Evolutionary conservation across 2,329 filamentous ascomycete genomes (phyloP).

Genomic region (Penicillium crustosum): DNA sequence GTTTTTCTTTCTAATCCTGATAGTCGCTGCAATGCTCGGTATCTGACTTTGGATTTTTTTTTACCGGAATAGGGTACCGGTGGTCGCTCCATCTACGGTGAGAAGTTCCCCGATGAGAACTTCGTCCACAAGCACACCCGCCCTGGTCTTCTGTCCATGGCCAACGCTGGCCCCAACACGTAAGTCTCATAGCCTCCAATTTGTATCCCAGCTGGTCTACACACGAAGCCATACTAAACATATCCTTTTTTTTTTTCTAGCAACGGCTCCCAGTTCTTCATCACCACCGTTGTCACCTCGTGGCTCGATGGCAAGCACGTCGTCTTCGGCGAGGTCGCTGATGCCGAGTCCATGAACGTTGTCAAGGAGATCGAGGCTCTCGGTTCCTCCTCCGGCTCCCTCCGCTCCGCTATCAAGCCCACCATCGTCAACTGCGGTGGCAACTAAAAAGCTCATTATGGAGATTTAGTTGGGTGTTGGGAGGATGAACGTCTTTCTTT

Average conservation of each 20-base stretch:
- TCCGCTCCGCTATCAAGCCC: slow-evolving; percentile 55
- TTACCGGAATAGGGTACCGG: slow-evolving; percentile 67
- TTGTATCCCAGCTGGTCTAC: neutral
- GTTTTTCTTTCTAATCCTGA: slow-evolving; percentile 36
- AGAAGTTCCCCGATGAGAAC: slow-evolving; percentile 95
- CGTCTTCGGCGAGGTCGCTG: slow-evolving; percentile 65
- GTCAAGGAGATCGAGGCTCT: slow-evolving; percentile 61
- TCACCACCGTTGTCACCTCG: slow-evolving; percentile 66
- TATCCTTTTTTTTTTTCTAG: slow-evolving; percentile 26
- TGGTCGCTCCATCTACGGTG: slow-evolving; percentile 91
- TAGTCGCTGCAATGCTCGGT: neutral
- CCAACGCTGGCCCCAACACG: slow-evolving; percentile 94
- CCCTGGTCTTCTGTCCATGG: slow-evolving; percentile 86
- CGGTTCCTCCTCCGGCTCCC: slow-evolving; percentile 54
- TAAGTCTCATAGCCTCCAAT: slow-evolving; percentile 39
- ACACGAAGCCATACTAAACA: slow-evolving; percentile 4
- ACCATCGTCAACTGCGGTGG: slow-evolving; percentile 55
- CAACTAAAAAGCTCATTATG: slow-evolving; percentile 38
- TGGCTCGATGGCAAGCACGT: slow-evolving; percentile 70
- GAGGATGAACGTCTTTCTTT: slow-evolving; percentile 11
- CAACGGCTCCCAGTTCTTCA: slow-evolving; percentile 73
- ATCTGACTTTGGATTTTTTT: slow-evolving; percentile 13
- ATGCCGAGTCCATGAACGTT: slow-evolving; percentile 53
- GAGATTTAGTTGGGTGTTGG: slow-evolving; percentile 11
- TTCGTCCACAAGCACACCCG: slow-evolving; percentile 71